Conservation (phyloP, 371 early-diverging fungal genomes). For the Funneliformis caledonium region DNA sequence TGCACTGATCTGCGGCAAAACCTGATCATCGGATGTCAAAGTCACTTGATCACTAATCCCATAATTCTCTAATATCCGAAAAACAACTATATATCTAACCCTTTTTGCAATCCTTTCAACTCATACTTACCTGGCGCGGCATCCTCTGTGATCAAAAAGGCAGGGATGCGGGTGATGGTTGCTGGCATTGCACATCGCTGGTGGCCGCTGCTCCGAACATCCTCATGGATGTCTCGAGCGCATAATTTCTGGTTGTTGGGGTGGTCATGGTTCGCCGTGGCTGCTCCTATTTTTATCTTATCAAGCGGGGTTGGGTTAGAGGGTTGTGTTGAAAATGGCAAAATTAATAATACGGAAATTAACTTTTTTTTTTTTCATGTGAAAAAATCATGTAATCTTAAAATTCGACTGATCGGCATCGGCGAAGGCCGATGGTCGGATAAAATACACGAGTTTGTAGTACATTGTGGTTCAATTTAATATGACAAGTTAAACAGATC, state of each 20-base stretch:
- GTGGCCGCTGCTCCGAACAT: slow-evolving; percentile 52
- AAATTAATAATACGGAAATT: no score
- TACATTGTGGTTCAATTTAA: no score
- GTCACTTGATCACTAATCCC: background rate
- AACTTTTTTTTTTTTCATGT: no score
- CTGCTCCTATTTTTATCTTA: slow-evolving; percentile 41
- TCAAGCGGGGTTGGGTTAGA: background rate
- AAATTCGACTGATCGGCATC: no score
- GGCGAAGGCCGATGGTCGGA: no score
- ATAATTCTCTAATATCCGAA: background rate
- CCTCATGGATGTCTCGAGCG: slow-evolving; percentile 56
- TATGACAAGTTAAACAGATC: no score
- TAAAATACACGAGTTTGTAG: no score
- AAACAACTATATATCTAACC: background rate
- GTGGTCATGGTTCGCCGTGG: slow-evolving; percentile 52
- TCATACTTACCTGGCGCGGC: slow-evolving; percentile 62
- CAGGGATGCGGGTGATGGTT: slow-evolving; percentile 49
- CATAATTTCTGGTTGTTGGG: slow-evolving; percentile 57
- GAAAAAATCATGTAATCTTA: no score
- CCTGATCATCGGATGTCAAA: no score
- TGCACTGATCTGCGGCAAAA: no score
- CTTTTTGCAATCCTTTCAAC: background rate
- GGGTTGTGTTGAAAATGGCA: background rate
- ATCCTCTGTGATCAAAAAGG: slow-evolving; percentile 52
- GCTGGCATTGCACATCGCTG: slow-evolving; percentile 55